These are phyloP conservation scores for Porodaedalea pini DNA, from an alignment of 1,284 basidiomycete species.

Conservation along the genomic window DNA sequence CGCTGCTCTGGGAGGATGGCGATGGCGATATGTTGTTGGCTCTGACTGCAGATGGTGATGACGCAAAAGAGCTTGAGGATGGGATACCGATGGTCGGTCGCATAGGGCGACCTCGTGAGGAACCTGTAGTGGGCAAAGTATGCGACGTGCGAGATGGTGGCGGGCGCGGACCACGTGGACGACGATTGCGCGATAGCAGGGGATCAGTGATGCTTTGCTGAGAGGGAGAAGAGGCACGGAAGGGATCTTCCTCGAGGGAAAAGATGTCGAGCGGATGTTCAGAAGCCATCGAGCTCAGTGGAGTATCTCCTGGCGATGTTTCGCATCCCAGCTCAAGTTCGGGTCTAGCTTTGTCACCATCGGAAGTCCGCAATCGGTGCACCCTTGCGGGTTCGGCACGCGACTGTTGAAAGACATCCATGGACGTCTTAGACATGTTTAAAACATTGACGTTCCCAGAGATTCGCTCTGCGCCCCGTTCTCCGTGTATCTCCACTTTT, in stretches of 20 bases:
- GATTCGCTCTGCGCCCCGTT: too few relatives aligned
- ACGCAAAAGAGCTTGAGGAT: neutral
- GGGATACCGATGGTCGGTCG: neutral
- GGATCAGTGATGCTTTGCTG: neutral
- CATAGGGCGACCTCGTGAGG: neutral
- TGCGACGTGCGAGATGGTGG: neutral
- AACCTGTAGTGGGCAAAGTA: neutral
- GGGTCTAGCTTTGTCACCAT: too few relatives aligned
- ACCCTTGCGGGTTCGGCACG: too few relatives aligned
- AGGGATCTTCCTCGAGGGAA: neutral
- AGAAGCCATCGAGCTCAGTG: neutral
- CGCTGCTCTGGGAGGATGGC: neutral
- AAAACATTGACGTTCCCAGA: too few relatives aligned
- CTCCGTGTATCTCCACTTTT: too few relatives aligned
- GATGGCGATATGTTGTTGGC: too few relatives aligned
- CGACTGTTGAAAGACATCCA: too few relatives aligned
- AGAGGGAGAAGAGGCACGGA: neutral
- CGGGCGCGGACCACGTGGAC: neutral
- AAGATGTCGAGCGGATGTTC: neutral
- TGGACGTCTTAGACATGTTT: too few relatives aligned
- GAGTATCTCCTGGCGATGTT: neutral
- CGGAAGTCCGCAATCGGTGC: too few relatives aligned
- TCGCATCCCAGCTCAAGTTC: too few relatives aligned
- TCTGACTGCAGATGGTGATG: neutral
- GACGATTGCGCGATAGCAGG: neutral